Evolutionary conservation across 768 basidiomycete genomes (phyloP), one percentile per base, ranked within the genome.

Genomic region (Boletellus ananiceps): DNA sequence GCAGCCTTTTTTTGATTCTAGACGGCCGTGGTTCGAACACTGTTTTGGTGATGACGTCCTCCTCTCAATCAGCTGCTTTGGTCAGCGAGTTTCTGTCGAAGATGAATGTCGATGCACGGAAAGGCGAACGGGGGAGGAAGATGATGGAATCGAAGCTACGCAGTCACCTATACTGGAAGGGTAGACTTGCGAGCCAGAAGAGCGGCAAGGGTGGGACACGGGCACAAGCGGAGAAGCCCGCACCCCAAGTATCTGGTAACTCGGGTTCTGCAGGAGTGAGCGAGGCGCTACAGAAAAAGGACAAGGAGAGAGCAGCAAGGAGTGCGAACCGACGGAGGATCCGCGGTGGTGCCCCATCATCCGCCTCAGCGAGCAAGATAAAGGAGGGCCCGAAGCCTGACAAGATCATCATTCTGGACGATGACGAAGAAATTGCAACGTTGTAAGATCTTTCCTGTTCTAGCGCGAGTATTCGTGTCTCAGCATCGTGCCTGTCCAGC

Each of bases 1-100:
- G 40, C 9, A 36, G 13, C 13, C 13, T n/a, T 44, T 44, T 21
- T 27, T 27, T 5, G 8, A 27, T 27, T 27, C 27, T 34, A 60
- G 75, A 61, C 5, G 57, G 61, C 12, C 76, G 76, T 3, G 86
- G 84, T 3, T 80, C 79, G 16, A 86, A 97, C 57, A 81, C 80
- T 2, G 79, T 94, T 8, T 80, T 98, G 25, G 74, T 98, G 48
- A 95, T 99, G 93, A 81, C 86, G 3, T 82, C 85, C 0, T 92
- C 93, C 0, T 76, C 84, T 15, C 77, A 83, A 32, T 87, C 87
- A 0, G 86, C 85, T 57, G 75, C 75, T 16, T 76, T 88, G 38
- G 70, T 98, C 18, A 81, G 81, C 2, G 86, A 93, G 52, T 98
- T 89, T 67, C 76, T 98, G 7, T 79, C 83, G 0, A 43, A 47